A percentile compares a stretch with the other conserved stretches of the same genome.
Evolutionary conservation across 495 filamentous ascomycete genomes (phyloP).

Genomic region (Penicillium robsamsonii): DNA sequence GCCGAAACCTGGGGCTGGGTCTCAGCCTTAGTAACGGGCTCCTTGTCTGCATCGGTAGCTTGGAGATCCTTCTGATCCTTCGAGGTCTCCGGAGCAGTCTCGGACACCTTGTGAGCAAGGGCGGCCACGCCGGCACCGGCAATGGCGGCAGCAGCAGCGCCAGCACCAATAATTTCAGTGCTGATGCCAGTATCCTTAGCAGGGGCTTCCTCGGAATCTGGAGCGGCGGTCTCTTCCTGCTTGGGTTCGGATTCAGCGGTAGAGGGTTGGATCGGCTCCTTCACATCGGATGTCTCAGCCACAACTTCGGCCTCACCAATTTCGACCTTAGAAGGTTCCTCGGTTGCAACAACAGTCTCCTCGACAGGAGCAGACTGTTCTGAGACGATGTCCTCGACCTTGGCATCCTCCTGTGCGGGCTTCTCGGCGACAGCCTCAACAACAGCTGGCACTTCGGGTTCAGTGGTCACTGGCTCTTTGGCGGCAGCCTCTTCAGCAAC

Average conservation of each 20-base stretch:
- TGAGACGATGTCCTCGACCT: constrained; percentile 6
- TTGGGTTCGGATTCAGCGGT: constrained; percentile 6
- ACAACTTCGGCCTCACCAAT: neutral
- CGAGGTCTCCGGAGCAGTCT: constrained; percentile 13
- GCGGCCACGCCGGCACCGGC: constrained; percentile 24
- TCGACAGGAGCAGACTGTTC: constrained; percentile 6
- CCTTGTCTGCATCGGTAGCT: constrained; percentile 4
- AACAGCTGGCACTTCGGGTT: constrained; percentile 2
- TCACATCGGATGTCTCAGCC: constrained; percentile 8
- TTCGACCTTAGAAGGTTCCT: neutral
- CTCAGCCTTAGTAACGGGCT: constrained; percentile 16
- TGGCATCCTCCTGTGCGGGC: constrained; percentile 5
- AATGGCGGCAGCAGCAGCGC: constrained; percentile 27
- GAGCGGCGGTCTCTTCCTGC: constrained; percentile 14
- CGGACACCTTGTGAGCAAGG: constrained; percentile 19
- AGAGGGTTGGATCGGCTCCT: constrained; percentile 11
- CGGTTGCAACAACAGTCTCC: neutral
- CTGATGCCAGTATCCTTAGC: constrained; percentile 23
- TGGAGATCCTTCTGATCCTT: constrained; percentile 14
- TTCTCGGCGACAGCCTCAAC: constrained; percentile 10
- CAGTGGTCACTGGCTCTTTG: neutral
- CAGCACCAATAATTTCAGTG: constrained; percentile 28
- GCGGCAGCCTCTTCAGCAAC: constrained; percentile 1
- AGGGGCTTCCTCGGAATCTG: constrained; percentile 12
- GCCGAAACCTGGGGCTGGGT: constrained; percentile 17